Base-by-base conservation (phyloP, 441 rosid genomes). In the Erysimum cheiri region DNA sequence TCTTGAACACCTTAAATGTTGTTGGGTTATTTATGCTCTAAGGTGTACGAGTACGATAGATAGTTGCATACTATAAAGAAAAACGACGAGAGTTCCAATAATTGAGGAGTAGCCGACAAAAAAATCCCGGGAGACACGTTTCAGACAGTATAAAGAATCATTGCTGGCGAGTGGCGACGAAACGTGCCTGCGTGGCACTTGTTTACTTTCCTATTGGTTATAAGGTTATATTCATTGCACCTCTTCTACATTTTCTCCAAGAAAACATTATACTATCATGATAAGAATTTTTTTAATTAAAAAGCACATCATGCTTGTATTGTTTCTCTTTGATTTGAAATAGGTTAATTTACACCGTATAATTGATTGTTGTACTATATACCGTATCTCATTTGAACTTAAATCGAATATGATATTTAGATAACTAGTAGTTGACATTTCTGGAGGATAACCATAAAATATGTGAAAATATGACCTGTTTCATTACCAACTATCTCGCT, bases 11-110 rank as follows among this genome's bases (percentile, higher is more conserved):
- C n/a, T n/a, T n/a, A n/a, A n/a, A n/a, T n/a, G n/a, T n/a, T n/a
- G n/a, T n/a, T n/a, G n/a, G n/a, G n/a, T n/a, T n/a, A n/a, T n/a
- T n/a, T n/a, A n/a, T n/a, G n/a, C n/a, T n/a, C n/a, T n/a, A n/a
- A n/a, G n/a, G n/a, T n/a, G n/a, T n/a, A n/a, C n/a, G n/a, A 28
- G 66, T 62, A 74, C 37, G 26, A 19, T 29, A 37, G 60, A 61
- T 32, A 36, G 72, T 60, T 74, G 11, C 52, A 68, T 39, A 24
- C 26, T 24, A 53, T 28, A 35, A 19, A 40, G 14, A 40, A 54
- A 64, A 58, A 57, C 70, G 75, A 75, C 70, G 79, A 76, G 67
- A 58, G 50, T 24, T 61, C 57, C 78, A 64, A 55, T 55, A 68
- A 40, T 37, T 64, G 59, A 14, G 73, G 39, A 41, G 33, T 60